Conservation (phyloP, 2,329 filamentous ascomycete species). For the Claviceps digitariae region DNA sequence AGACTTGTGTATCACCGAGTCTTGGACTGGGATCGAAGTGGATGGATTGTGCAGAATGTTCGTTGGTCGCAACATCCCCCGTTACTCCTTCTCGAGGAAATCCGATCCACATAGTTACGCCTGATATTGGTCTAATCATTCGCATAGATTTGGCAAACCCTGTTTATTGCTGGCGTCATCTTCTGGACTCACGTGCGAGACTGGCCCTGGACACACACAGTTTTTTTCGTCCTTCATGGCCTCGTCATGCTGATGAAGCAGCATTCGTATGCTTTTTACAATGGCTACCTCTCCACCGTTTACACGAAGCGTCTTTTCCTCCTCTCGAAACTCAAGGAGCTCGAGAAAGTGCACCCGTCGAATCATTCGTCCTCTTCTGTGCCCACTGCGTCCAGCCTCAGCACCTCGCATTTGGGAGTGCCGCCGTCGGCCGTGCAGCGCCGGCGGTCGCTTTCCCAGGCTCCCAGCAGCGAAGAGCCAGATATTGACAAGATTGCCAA, state of each 20-base stretch:
- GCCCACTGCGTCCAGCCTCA: slow-evolving; percentile 27
- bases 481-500: slow-evolving; percentile 48
- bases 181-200: slow-evolving; percentile 55
- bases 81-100: too few species aligned
- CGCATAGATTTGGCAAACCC: slow-evolving; percentile 49
- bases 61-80: slow-evolving; percentile 9
- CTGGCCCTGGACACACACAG: slow-evolving; percentile 75
- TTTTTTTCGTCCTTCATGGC: slow-evolving; percentile 63
- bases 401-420: slow-evolving; percentile 30
- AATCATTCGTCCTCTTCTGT: slow-evolving; percentile 27
- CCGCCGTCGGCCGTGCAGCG: slow-evolving; percentile 30
- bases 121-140: neutral
- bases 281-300: slow-evolving; percentile 54
- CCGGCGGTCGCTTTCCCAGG: slow-evolving; percentile 24
- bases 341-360: slow-evolving; percentile 39
- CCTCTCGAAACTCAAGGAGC: slow-evolving; percentile 37
- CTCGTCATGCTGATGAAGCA: slow-evolving; percentile 75
- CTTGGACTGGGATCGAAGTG: slow-evolving; percentile 52
- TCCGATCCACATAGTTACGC: neutral
- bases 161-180: slow-evolving; percentile 48
- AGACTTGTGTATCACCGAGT: slow-evolving; percentile 42
- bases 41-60: slow-evolving; percentile 62
- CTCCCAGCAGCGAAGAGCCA: slow-evolving; percentile 23
- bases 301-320: slow-evolving; percentile 36
- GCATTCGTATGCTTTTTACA: slow-evolving; percentile 68